These are phyloP conservation scores for Pleurozium schreberi DNA, from an alignment of 225 moss, liverwort and hornwort genomes.

Conservation along the genomic window DNA sequence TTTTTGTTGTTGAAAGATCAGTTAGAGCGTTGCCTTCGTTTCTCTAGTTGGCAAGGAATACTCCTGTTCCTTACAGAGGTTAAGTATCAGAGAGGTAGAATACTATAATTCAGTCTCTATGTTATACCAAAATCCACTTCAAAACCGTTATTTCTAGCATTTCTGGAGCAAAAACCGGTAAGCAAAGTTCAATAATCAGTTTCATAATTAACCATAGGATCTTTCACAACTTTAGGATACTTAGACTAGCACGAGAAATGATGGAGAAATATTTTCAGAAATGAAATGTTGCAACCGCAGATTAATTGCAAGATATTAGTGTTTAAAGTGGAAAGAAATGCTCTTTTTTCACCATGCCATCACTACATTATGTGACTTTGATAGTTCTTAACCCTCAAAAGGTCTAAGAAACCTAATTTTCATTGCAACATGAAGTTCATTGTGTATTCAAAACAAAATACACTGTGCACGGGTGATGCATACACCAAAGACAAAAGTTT, in stretches of 20 bases:
- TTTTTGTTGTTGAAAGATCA: neutral
- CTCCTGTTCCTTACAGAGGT: neutral
- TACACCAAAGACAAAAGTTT: too few species aligned
- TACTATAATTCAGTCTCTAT: too few species aligned
- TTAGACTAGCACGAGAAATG: too few species aligned
- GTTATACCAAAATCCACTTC: too few species aligned
- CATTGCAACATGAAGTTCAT: neutral
- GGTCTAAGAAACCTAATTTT: neutral
- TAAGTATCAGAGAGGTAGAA: neutral
- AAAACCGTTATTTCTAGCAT: neutral
- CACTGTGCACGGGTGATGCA: neutral
- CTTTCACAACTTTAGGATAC: neutral
- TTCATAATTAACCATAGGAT: neutral
- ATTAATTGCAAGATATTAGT: neutral
- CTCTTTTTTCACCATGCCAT: too few species aligned
- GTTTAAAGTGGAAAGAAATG: neutral
- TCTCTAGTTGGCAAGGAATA: neutral
- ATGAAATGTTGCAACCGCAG: neutral
- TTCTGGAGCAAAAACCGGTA: neutral
- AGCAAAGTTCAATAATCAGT: fast-evolving
- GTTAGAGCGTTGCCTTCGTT: neutral
- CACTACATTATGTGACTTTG: too few species aligned
- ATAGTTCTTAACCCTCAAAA: neutral
- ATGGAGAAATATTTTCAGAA: neutral
- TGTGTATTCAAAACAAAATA: fast-evolving